These are phyloP conservation scores for Neurospora sp. DNA, from an alignment of 495 filamentous ascomycete species.

Conservation along the genomic window DNA sequence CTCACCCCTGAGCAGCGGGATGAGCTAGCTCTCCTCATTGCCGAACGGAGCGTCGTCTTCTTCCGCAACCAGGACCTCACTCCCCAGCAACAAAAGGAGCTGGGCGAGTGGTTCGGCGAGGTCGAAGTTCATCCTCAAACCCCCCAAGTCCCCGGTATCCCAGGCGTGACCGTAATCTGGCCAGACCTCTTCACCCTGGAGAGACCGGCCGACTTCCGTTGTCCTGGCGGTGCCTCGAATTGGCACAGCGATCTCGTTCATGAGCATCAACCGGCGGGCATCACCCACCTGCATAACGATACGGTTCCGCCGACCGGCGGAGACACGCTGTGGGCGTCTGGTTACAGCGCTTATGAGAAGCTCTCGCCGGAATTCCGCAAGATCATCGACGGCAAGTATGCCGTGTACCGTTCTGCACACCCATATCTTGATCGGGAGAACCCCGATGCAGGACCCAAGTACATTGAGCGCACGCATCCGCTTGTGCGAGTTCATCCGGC, in stretches of 20 bases:
- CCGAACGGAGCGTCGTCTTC: constrained; percentile 66
- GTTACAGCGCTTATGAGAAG: constrained; percentile 62
- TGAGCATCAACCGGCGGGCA: constrained; percentile 58
- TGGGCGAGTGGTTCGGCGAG: constrained; percentile 58
- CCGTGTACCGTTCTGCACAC: constrained; percentile 58
- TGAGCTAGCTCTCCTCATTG: constrained; percentile 61
- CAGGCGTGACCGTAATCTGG: constrained; percentile 58
- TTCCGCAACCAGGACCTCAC: constrained; percentile 63
- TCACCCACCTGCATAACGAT: constrained; percentile 60
- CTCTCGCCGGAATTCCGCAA: constrained; percentile 58
- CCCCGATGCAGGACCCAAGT: constrained; percentile 50
- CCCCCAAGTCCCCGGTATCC: constrained; percentile 55
- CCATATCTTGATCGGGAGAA: constrained; percentile 55
- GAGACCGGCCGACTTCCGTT: constrained; percentile 44
- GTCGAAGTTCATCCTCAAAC: constrained; percentile 63
- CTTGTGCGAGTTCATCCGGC: constrained; percentile 62
- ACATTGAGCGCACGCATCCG: constrained; percentile 55
- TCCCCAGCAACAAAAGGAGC: constrained; percentile 56
- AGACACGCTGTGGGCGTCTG: constrained; percentile 64
- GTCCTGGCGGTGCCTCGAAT: constrained; percentile 51
- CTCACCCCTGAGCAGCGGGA: constrained; percentile 57
- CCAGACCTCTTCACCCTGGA: constrained; percentile 53
- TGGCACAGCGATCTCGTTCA: constrained; percentile 68
- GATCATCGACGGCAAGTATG: constrained; percentile 57
- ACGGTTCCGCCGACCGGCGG: constrained; percentile 55